These are phyloP conservation scores for Melanogaster broomeanus DNA, from an alignment of 768 basidiomycete genomes.

Conservation along the genomic window DNA sequence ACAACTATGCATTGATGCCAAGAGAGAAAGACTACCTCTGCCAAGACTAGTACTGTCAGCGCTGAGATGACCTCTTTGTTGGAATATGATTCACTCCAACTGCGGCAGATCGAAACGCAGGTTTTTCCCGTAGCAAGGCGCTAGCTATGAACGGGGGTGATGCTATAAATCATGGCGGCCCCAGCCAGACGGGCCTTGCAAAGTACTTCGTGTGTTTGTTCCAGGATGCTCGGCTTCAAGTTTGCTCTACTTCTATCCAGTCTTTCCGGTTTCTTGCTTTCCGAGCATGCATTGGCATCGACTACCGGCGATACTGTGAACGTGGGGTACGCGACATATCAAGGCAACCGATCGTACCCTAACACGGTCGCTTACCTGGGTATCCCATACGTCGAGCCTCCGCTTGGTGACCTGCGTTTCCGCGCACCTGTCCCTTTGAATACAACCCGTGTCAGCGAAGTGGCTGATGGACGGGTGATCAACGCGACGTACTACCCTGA, in stretches of 20 bases:
- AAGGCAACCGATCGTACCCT: slow-evolving; percentile 51
- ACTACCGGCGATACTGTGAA: slow-evolving; percentile 42
- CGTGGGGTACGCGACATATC: slow-evolving; percentile 59
- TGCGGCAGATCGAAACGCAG: no score
- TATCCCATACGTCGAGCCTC: slow-evolving; percentile 45
- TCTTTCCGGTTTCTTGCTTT: slow-evolving; percentile 28
- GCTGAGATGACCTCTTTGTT: no score
- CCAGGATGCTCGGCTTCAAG: not conserved
- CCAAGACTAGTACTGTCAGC: no score
- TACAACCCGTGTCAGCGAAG: slow-evolving; percentile 41
- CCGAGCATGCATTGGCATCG: slow-evolving; percentile 6
- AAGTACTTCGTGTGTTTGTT: not conserved
- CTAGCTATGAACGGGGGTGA: no score
- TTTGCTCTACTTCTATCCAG: not conserved
- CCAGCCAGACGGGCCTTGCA: not conserved
- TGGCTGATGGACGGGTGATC: slow-evolving; percentile 41
- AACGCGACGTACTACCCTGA: slow-evolving; percentile 55
- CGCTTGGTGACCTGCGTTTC: slow-evolving; percentile 41
- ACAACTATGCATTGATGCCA: no score
- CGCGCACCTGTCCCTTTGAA: slow-evolving; percentile 56
- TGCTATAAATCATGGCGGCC: not conserved
- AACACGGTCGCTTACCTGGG: slow-evolving; percentile 59
- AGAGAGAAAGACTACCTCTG: no score
- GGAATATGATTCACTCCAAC: no score
- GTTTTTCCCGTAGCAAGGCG: no score